Conservation (phyloP, 2,329 filamentous ascomycete species). For the Teratosphaeria pseudoeucalypti region DNA sequence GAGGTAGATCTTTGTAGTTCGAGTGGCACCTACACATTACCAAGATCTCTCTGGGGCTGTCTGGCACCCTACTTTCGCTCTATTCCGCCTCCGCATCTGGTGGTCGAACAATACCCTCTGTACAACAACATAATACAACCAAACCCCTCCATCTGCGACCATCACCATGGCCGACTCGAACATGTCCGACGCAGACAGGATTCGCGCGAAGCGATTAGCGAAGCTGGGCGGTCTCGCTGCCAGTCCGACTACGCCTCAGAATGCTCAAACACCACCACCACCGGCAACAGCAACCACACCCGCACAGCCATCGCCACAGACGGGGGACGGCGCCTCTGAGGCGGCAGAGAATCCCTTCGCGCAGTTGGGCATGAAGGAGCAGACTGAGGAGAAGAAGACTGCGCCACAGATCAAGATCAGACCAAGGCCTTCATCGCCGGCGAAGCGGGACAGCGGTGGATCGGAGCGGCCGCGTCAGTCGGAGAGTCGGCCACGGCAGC, state of each 20-base stretch:
- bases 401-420: conserved; percentile 25
- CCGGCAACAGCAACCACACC: conserved; percentile 5
- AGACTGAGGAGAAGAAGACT: conserved; percentile 15
- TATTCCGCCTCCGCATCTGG: too few relatives aligned
- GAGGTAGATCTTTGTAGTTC: too few relatives aligned
- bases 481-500: conserved; percentile 14
- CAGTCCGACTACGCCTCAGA: conserved; percentile 12
- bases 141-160: neutral
- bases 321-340: neutral
- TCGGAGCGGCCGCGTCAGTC: conserved; percentile 18
- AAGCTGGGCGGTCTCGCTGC: conserved; percentile 43
- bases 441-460: conserved; percentile 27
- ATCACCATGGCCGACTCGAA: conserved; percentile 19
- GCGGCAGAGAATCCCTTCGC: conserved; percentile 12
- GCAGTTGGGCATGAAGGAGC: conserved; percentile 25
- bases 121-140: too few relatives aligned
- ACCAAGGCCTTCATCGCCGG: conserved; percentile 20
- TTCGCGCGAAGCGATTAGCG: conserved; percentile 56
- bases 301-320: conserved; percentile 3
- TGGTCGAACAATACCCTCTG: too few relatives aligned
- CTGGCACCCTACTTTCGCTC: too few relatives aligned
- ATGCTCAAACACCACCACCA: conserved; percentile 10
- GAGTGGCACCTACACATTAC: too few relatives aligned
- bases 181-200: conserved; percentile 43
- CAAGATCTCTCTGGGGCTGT: too few relatives aligned